Conservation (phyloP, 495 filamentous ascomycete species). For the Hypoxylon trugodes region DNA sequence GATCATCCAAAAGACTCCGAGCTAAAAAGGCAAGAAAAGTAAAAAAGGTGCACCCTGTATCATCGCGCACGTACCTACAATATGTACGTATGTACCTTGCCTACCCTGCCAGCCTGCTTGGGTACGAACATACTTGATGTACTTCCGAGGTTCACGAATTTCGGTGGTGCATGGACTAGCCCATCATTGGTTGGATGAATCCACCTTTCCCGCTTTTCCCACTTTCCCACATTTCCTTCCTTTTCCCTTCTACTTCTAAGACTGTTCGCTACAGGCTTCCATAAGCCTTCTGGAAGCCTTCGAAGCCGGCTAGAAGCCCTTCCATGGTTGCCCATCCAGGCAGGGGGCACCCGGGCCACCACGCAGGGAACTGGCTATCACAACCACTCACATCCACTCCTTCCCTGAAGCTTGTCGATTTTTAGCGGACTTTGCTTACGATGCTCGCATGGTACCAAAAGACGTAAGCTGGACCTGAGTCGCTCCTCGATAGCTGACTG, state of each 20-base stretch:
- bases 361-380: constrained; percentile 29
- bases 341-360: constrained; percentile 34
- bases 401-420: constrained; percentile 32
- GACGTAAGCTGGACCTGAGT: constrained; percentile 40
- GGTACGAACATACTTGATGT: too few species aligned
- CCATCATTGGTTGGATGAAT: constrained; percentile 34
- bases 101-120: too few species aligned
- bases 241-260: constrained; percentile 15
- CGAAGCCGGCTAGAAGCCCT: constrained; percentile 38
- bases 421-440: constrained; percentile 38
- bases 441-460: constrained; percentile 26
- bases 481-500: constrained; percentile 14
- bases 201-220: constrained; percentile 28
- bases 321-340: constrained; percentile 28
- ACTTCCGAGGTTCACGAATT: too few species aligned
- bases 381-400: constrained; percentile 28
- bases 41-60: constrained; percentile 3
- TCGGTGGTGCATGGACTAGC: not conserved
- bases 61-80: constrained; percentile 10
- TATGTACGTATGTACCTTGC: too few species aligned
- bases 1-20: constrained; percentile 23
- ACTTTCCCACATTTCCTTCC: constrained; percentile 23
- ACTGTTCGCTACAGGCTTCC: constrained; percentile 39
- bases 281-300: constrained; percentile 45
- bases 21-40: constrained; percentile 18